Percentiles rank a stretch among this genome's conserved stretches.
These are phyloP conservation scores for Candida ponderosae DNA, from an alignment of 805 yeast genomes.

Conservation along the genomic window DNA sequence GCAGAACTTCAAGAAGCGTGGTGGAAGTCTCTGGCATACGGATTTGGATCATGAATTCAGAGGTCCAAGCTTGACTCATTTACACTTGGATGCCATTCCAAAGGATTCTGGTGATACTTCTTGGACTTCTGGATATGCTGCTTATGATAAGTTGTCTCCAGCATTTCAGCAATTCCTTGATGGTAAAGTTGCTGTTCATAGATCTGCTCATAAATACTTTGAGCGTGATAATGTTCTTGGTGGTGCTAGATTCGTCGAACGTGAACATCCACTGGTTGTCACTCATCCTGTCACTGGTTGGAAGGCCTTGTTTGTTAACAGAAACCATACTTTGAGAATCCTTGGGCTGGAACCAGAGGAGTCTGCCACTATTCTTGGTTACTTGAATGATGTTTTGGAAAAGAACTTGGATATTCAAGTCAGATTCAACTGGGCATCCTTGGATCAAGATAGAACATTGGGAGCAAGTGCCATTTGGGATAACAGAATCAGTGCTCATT, in stretches of 20 bases:
- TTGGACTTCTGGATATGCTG: slow-evolving; percentile 50
- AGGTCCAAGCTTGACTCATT: slow-evolving; percentile 47
- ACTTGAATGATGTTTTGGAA: slow-evolving; percentile 35
- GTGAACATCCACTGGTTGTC: slow-evolving; percentile 50
- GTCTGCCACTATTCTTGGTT: slow-evolving; percentile 34
- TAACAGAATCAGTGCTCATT: slow-evolving; percentile 46
- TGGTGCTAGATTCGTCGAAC: slow-evolving; percentile 38
- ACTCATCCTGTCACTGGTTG: slow-evolving; percentile 59
- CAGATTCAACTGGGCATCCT: slow-evolving; percentile 42
- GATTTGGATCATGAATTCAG: slow-evolving; percentile 48
- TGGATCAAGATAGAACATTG: slow-evolving; percentile 28
- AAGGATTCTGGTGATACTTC: slow-evolving; percentile 46
- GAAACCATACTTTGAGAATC: slow-evolving; percentile 38
- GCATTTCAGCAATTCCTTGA: slow-evolving; percentile 43
- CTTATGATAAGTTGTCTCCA: slow-evolving; percentile 48
- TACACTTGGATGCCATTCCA: slow-evolving; percentile 45
- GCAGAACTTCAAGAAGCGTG: slow-evolving; percentile 6
- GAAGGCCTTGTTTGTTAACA: slow-evolving; percentile 47
- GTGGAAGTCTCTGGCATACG: slow-evolving; percentile 36
- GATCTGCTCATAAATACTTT: slow-evolving; percentile 30
- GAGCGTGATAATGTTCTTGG: slow-evolving; percentile 34
- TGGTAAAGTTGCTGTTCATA: slow-evolving; percentile 39
- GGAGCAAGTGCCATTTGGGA: slow-evolving; percentile 56
- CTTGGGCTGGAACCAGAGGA: slow-evolving; percentile 44
- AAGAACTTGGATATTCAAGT: slow-evolving; percentile 48